Base-by-base conservation (phyloP, 441 rosid genomes). In the Erodium chrysanthum region DNA sequence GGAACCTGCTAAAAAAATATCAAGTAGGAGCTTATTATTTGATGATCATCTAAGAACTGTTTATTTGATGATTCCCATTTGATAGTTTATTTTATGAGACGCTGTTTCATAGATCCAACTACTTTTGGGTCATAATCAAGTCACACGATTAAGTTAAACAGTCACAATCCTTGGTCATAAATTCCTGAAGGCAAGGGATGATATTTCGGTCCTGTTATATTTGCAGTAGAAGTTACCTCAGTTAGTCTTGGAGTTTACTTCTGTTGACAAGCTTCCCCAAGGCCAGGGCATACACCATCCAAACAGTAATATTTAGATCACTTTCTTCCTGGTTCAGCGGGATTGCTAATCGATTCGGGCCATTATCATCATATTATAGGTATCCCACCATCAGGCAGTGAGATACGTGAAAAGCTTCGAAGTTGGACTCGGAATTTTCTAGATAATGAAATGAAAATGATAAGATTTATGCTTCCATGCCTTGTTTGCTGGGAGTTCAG, bases 391-490 rank as follows among this genome's bases (percentile, higher is more conserved):
- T 76, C 77, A 77, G 81, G 79, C 76, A 58, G 68, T 73, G 70
- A 25, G 52, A 68, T 66, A 33, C 72, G 72, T 76, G 78, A 74
- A 77, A 70, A 68, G 75, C 71, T 68, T 64, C 74, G 5, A 69
- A 71, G 68, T 73, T 76, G 84, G 78, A 61, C 70, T 73, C 70
- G 11, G 66, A 69, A 67, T 33, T 33, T 33, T 33, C 40, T 33
- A 54, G 69, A 75, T 69, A 77, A 68, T 40, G 71, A 75, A 66
- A 66, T 63, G 72, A 74, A 60, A 72, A 71, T 77, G 67, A 69
- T 73, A 79, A 75, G 75, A 73, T 66, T 77, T 62, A 50, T 79
- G 66, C 76, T 77, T 75, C 83, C 78, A 12, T 79, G 80, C 74
- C 75, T 75, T 75, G 61, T 71, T 67, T 77, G 73, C 76, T 76